Evolutionary conservation across 352 stramenopile species (phyloP), one percentile per base, ranked within the genome.

Genomic region (Pythium utonaiense): DNA sequence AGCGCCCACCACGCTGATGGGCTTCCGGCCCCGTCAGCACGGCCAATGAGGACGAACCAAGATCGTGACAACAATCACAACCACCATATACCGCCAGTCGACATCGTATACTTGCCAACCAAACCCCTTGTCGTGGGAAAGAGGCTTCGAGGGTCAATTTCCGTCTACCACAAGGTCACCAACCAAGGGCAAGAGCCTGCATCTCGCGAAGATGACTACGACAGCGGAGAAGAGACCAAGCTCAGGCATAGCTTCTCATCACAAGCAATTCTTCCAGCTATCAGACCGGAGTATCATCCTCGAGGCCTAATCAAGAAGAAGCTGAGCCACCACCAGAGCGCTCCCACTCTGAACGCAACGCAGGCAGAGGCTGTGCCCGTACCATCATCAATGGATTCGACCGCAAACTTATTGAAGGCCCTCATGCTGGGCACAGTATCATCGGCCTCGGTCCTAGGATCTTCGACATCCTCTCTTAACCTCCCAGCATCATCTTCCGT

Each of bases 61-160:
- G 38, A 45, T 19, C 38, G n/a, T 27, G 38, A 12, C 17, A 45
- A 45, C 9, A 63, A 74, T 6, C 66, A 53, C 9, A 54, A 57
- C 19, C 36, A 48, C 36, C 42, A 59, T 0, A 16, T 40, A 13
- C 75, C 70, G 13, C 68, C 70, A 13, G 57, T 88, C 1, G 64
- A 68, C 3, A 85, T 89, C 66, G 44, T 86, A 2, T 89, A 89
- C 44, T 51, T 89, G 6, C 75, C 77, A 4, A 82, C 69, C n/a
- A 87, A 83, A 57, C 57, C 68, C 3, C 54, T 77, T 7, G 48
- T 48, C 0, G 8, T 45, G 27, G 77, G 75, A 6, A 75, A 69
- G 22, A 40, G 82, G 16, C 48, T 59, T 21, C 60, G 60, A 16
- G 60, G 60, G 2, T 13, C 38, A 1, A 49, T 38, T 69, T 54